Evolutionary conservation across 2,329 filamentous ascomycete species (phyloP), one percentile per base, ranked within the genome.

Genomic region (Colletotrichum sublineola): DNA sequence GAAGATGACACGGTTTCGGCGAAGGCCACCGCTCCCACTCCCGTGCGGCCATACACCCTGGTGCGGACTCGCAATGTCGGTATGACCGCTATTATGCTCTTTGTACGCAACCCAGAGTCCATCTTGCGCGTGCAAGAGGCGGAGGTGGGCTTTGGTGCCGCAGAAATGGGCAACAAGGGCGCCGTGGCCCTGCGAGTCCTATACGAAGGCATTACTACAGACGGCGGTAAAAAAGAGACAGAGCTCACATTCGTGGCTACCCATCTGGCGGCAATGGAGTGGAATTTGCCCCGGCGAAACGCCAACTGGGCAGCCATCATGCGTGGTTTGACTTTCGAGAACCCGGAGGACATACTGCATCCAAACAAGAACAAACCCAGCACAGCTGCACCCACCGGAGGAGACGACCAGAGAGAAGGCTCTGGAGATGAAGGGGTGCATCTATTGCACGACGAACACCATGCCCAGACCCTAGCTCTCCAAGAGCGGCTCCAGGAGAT

Each of bases 161-260:
- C 91, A 70, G 92, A 96, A 62, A 96, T 97, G 92, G 96, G 95
- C 20, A 98, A 98, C 82, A 99, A 99, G 82, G 96, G 96, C 40
- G 96, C 95, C 4, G 93, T 97, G 0, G 96, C 93, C 0, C 86
- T 96, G 73, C 88, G 95, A 44, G 82, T 96, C 55, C 86, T 90
- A 18, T 92, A 94, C 77, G 79, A 79, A 44, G 78, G 75, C 7
- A 78, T 81, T 18, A 79, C 79, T 31, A 78, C 77, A 7, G 67
- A 63, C 57, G 77, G 75, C 40, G 75, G 74, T 12, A 77, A 76
- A 29, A 77, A 76, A 67, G 84, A 84, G 5, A 88, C 92, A 36
- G 89, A 93, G 77, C 81, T 98, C 67, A 97, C 94, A 0, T 96
- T 98, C 80, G 91, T 97, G 52, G 91, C 94, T 50, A 94, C 95